phyloP scores from a whole-genome alignment of 2,329 filamentous ascomycete genomes.

The Hymenoscyphus repandus region DNA sequence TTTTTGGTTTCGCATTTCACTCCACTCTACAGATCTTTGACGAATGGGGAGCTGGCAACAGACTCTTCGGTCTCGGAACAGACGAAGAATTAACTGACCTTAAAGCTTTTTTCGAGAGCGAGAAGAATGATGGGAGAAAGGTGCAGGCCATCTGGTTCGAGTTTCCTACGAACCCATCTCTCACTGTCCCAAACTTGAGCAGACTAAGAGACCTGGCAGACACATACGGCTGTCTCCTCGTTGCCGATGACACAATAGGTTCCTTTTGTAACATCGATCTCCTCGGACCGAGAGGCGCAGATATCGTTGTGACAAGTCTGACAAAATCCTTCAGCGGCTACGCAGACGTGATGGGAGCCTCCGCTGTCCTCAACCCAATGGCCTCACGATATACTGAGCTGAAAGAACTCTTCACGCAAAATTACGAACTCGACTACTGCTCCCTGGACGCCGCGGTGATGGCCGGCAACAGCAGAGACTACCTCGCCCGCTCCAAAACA shows the following conservation, averaged over 20 bases:
- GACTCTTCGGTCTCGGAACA: conserved; percentile 43
- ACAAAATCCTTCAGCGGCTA: conserved; percentile 57
- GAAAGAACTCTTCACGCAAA: conserved; percentile 24
- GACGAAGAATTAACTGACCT: conserved; percentile 38
- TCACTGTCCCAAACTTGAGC: conserved; percentile 38
- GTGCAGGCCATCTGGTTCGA: conserved; percentile 46
- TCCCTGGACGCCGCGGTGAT: conserved; percentile 41
- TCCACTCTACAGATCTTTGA: conserved; percentile 44
- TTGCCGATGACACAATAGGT: conserved; percentile 35
- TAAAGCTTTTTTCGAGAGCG: conserved; percentile 39
- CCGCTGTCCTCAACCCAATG: conserved; percentile 43
- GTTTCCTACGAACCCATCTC: conserved; percentile 43
- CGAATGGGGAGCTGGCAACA: conserved; percentile 37
- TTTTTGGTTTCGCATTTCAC: conserved; percentile 49
- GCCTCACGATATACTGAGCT: conserved; percentile 38
- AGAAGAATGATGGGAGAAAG: conserved; percentile 28
- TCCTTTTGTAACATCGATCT: conserved; percentile 40
- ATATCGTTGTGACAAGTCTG: conserved; percentile 46
- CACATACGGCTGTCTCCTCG: conserved; percentile 28
- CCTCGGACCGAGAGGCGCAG: conserved; percentile 35
- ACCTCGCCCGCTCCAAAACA: conserved; percentile 35
- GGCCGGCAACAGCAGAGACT: conserved; percentile 40
- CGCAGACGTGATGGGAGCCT: conserved; percentile 50
- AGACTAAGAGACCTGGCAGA: conserved; percentile 38
- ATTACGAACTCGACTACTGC: conserved; percentile 43